Base-by-base conservation (phyloP, 2,329 filamentous ascomycete genomes). In the Botrytis elliptica region DNA sequence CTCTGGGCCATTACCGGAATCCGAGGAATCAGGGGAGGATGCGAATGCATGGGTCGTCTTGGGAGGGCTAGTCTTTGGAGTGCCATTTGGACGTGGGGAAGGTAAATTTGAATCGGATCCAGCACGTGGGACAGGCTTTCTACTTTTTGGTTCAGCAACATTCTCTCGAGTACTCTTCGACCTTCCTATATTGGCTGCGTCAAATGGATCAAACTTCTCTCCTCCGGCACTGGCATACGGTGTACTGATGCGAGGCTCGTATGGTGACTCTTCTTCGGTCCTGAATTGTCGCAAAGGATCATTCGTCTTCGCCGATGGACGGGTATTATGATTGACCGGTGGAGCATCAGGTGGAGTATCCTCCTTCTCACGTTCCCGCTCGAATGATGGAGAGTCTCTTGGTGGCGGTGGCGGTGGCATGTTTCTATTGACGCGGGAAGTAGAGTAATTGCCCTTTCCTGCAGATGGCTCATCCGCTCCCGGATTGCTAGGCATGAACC, bases 151-250 rank as follows among this genome's bases (percentile, higher is more conserved):
- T 52, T 66, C 70, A 18, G 65, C 42, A 29, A 74, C 68, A 2
- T 70, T 70, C n/a, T 77, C 77, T 62, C 75, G 75, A 7, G 79
- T 81, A 65, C 77, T 81, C 64, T 79, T 81, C 38, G 80, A 81
- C 76, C 80, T 79, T 52, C 73, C 76, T 18, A 81, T 66, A 76
- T 78, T 78, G 73, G 77, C 72, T 59, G 73, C 85, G 63, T 88
- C 87, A 74, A 88, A 89, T 0, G 87, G 85, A 64, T 89, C 86
- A 7, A 87, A 86, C 81, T 87, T 90, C 79, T 91, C 89, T 49
- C 89, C 88, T 20, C 87, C 84, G 46, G 86, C 84, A 1, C 84
- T 85, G 60, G 85, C 84, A 78, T 90, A 91, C 0, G 88, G 88
- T 9, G 86, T 88, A 76, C 87, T 88, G 72, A 88, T 84, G n/a